Percentiles rank a stretch among this genome's conserved stretches.
These are phyloP conservation scores for Suillus discolor DNA, from an alignment of 768 basidiomycete genomes.

Conservation along the genomic window DNA sequence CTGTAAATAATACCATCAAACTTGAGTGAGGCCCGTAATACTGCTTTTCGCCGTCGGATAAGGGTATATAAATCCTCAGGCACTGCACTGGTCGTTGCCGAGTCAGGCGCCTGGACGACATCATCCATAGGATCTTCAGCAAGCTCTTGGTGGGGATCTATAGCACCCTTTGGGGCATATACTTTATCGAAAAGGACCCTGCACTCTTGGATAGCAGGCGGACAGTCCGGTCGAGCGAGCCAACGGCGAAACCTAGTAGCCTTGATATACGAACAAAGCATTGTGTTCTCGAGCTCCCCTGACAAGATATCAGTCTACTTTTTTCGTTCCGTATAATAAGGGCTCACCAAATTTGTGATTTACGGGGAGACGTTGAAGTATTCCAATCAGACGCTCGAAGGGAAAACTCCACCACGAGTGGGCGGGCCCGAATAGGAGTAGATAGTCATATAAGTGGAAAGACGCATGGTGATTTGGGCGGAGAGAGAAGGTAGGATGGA, in stretches of 20 bases:
- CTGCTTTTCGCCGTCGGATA: not conserved
- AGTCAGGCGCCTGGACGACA: not conserved
- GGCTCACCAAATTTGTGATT: constrained; percentile 34
- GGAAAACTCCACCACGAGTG: constrained; percentile 43
- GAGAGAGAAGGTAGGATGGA: constrained; percentile 21
- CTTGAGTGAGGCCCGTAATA: not conserved
- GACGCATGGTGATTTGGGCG: constrained; percentile 34
- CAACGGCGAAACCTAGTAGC: constrained; percentile 15
- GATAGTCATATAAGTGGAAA: constrained; percentile 34
- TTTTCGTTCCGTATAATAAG: constrained; percentile 10
- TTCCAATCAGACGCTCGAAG: constrained; percentile 39
- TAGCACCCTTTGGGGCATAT: not conserved
- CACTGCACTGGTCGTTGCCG: not conserved
- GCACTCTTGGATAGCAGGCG: constrained; percentile 10
- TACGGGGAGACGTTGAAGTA: constrained; percentile 33
- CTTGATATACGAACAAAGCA: constrained; percentile 16
- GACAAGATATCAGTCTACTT: not conserved
- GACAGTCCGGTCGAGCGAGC: constrained; percentile 12
- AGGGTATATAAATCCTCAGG: not conserved
- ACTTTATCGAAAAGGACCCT: constrained; percentile 9
- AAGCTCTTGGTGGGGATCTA: not conserved
- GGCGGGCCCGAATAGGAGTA: constrained; percentile 37
- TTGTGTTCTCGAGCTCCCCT: constrained; percentile 16
- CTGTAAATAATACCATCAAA: not conserved
- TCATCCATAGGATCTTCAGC: not conserved